phyloP scores from a whole-genome alignment of 2,329 filamentous ascomycete genomes.

The Daldinia sp. region DNA sequence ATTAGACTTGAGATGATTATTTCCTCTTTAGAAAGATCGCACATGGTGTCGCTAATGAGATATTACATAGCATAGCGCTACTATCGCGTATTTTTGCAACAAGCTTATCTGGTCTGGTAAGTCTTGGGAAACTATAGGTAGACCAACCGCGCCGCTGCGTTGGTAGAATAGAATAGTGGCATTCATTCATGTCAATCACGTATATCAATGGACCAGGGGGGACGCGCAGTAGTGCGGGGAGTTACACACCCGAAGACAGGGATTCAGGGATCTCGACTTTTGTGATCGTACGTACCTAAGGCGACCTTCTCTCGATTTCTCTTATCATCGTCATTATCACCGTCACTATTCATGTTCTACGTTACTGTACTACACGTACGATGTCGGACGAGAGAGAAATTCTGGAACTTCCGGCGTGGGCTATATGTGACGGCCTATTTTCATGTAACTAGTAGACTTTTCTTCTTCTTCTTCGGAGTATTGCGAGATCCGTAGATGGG shows the following conservation, averaged over 20 bases:
- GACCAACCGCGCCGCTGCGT: slow-evolving; percentile 13
- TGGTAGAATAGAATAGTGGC: slow-evolving; percentile 22
- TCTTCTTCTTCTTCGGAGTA: slow-evolving; percentile 7
- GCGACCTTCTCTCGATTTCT: slow-evolving; percentile 2
- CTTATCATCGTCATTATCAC: background rate
- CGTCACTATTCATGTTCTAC: background rate
- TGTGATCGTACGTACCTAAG: slow-evolving; percentile 22
- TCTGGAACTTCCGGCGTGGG: background rate
- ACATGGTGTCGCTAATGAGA: slow-evolving; percentile 16
- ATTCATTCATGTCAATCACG: slow-evolving; percentile 30
- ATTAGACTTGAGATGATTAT: slow-evolving; percentile 30
- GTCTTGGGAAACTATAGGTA: too few species aligned
- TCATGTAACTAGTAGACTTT: background rate
- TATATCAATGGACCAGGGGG: background rate
- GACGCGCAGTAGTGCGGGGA: slow-evolving; percentile 33
- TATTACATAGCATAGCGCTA: slow-evolving; percentile 22
- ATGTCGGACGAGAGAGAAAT: slow-evolving; percentile 34
- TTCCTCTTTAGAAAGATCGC: slow-evolving; percentile 6
- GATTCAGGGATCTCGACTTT: background rate
- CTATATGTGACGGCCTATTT: background rate
- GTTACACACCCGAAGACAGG: slow-evolving; percentile 29
- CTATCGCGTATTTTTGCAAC: slow-evolving; percentile 10
- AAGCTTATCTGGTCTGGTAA: background rate
- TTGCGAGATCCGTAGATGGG: slow-evolving; percentile 10
- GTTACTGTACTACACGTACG: slow-evolving; percentile 30